Evolutionary conservation across 441 rosid genomes (phyloP).

Genomic region (Eutrema salsugineum): DNA sequence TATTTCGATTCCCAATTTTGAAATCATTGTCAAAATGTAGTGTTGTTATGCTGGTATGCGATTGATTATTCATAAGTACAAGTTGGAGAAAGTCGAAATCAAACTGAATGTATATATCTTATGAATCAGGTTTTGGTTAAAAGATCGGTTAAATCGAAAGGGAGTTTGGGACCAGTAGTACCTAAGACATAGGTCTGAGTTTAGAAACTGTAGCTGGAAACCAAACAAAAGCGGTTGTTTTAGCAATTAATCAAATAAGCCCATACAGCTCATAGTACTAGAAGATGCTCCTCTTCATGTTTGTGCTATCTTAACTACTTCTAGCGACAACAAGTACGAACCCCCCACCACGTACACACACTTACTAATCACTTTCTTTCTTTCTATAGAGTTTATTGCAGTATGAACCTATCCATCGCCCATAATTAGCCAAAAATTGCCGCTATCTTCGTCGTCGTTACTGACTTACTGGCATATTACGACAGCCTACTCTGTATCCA

Average conservation of each 20-base stretch:
- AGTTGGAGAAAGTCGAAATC: neutral
- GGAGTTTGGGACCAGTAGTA: neutral
- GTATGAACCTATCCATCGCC: neutral
- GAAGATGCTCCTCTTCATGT: neutral
- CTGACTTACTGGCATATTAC: neutral
- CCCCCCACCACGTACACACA: too few relatives aligned
- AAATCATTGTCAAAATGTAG: neutral
- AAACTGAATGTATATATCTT: neutral
- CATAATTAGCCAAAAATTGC: neutral
- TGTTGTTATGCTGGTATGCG: neutral
- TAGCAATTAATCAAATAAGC: neutral
- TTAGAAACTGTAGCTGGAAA: neutral
- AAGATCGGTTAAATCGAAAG: neutral
- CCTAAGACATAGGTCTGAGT: neutral
- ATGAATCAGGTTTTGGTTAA: neutral
- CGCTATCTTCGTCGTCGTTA: neutral
- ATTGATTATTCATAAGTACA: neutral
- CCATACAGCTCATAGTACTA: neutral
- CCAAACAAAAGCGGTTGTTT: conserved; percentile 7
- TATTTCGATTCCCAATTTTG: neutral
- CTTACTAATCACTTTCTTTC: neutral
- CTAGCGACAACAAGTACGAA: neutral
- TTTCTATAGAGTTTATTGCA: neutral
- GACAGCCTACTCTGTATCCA: neutral
- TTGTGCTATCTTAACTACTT: conserved; percentile 4